phyloP scores from a whole-genome alignment of 139 green algal species.

The Protoeuglena noctilucae region DNA sequence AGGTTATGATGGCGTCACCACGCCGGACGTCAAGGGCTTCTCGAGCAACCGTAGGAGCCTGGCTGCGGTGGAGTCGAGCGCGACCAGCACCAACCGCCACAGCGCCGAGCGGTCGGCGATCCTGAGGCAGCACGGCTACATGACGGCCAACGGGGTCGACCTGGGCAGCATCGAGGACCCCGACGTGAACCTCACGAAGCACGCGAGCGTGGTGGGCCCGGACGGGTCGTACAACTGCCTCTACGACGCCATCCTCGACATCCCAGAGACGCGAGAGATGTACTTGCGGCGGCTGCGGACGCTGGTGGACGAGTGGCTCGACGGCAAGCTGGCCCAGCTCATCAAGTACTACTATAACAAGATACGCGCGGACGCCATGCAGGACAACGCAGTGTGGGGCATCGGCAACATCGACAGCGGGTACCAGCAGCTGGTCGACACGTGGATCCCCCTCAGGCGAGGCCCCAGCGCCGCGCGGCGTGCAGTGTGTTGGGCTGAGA shows the following conservation, averaged over 20 bases:
- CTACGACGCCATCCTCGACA: slow-evolving; percentile 49
- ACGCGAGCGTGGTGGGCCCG: slow-evolving; percentile 17
- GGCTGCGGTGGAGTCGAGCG: too few relatives aligned
- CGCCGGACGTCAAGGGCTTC: too few relatives aligned
- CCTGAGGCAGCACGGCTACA: too few relatives aligned
- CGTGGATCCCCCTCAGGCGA: slow-evolving; percentile 25
- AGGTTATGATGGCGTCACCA: too few relatives aligned
- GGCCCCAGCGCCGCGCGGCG: too few relatives aligned
- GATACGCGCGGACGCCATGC: slow-evolving; percentile 26
- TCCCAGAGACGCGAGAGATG: slow-evolving; percentile 51
- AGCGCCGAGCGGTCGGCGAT: too few relatives aligned
- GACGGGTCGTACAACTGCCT: slow-evolving; percentile 71
- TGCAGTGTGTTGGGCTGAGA: too few relatives aligned
- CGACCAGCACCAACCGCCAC: too few relatives aligned
- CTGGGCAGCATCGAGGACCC: too few relatives aligned
- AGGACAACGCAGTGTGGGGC: slow-evolving; percentile 34
- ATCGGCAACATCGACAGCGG: slow-evolving; percentile 28
- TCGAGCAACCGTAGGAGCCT: too few relatives aligned
- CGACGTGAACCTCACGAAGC: too few relatives aligned
- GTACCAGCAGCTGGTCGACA: slow-evolving; percentile 30
- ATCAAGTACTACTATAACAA: slow-evolving; percentile 23
- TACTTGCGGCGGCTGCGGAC: slow-evolving; percentile 65
- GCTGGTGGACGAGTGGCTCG: slow-evolving; percentile 52
- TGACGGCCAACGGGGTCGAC: too few relatives aligned
- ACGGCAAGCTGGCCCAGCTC: slow-evolving; percentile 19